Evolutionary conservation across 164 flowering plant species (phyloP), one percentile per base, ranked within the genome.

Genomic region (Vitis cinerea): DNA sequence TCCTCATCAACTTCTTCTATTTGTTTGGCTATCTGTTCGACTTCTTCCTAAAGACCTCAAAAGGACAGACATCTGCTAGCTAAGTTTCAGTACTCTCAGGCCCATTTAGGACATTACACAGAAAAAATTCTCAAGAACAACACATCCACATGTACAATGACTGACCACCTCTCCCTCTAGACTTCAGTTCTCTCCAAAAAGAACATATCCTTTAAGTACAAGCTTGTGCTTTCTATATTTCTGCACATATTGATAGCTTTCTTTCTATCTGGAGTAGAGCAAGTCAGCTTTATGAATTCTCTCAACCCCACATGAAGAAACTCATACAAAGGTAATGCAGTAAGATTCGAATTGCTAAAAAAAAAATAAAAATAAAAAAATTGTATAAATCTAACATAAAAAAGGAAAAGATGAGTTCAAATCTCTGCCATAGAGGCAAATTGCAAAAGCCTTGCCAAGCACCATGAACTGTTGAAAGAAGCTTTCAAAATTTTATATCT

Each of bases 131-230:
- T 30, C 3, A 15, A 44, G 52, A 30, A 16, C 1, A 53, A 52
- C 48, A 44, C 61, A 8, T 37, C 44, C 44, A 37, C 44, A 50
- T 16, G 17, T 51, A 51, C 68, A 48, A 65, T 56, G 3, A 30
- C 69, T 62, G 63, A 50, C 72, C 61, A 53, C 62, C 64, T 71
- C 31, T 19, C 59, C 56, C 50, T 23, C 47, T 66, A 50, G 59
- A 49, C 64, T 57, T 68, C 50, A 31, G 37, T 54, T 70, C n/a
- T 54, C 55, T 8, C 12, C 61, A 63, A 63, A 37, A 73, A 68
- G 64, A 67, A 29, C 52, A 62, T 49, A 55, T 62, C 10, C 67
- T 73, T 73, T 68, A 67, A 63, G 67, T 53, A 62, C 71, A 67
- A 55, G 59, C 15, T 56, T 44, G 59, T 62, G 50, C 55, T 61